A percentile compares a stretch with the other conserved stretches of the same genome.
Conservation (phyloP, 805 yeast genomes). For the Lipomyces oligophaga region DNA sequence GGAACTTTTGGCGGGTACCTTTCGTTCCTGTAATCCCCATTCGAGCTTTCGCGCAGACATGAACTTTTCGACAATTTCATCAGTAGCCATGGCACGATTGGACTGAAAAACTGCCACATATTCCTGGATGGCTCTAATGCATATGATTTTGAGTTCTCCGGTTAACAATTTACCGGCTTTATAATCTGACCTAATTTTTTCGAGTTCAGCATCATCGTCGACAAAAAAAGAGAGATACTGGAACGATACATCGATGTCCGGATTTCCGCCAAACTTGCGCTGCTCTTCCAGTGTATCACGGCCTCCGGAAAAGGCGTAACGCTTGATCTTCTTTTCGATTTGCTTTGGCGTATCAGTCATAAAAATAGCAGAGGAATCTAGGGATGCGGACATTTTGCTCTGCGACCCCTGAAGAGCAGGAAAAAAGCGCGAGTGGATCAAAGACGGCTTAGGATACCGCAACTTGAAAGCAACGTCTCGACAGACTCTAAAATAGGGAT, state of each 20-base stretch:
- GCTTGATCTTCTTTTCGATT: constrained; percentile 90
- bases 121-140: constrained; percentile 74
- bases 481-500: constrained; percentile 95
- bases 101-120: constrained; percentile 81
- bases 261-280: constrained; percentile 84
- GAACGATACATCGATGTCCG: constrained; percentile 91
- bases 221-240: constrained; percentile 88
- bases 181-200: constrained; percentile 59
- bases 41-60: constrained; percentile 73
- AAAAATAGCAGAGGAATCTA: constrained; percentile 83
- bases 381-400: constrained; percentile 95
- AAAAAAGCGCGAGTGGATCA: constrained; percentile 92
- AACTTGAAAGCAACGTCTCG: constrained; percentile 95
- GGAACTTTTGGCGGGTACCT: constrained; percentile 32
- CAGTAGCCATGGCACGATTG: constrained; percentile 62
- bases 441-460: constrained; percentile 83
- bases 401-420: constrained; percentile 85
- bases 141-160: constrained; percentile 87
- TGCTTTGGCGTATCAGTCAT: constrained; percentile 93
- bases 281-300: constrained; percentile 84
- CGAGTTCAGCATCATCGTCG: constrained; percentile 79
- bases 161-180: constrained; percentile 77
- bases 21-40: constrained; percentile 61
- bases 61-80: constrained; percentile 57
- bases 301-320: constrained; percentile 96